phyloP scores from a whole-genome alignment of 306 rosid species.

The Macrotyloma uniflorum region DNA sequence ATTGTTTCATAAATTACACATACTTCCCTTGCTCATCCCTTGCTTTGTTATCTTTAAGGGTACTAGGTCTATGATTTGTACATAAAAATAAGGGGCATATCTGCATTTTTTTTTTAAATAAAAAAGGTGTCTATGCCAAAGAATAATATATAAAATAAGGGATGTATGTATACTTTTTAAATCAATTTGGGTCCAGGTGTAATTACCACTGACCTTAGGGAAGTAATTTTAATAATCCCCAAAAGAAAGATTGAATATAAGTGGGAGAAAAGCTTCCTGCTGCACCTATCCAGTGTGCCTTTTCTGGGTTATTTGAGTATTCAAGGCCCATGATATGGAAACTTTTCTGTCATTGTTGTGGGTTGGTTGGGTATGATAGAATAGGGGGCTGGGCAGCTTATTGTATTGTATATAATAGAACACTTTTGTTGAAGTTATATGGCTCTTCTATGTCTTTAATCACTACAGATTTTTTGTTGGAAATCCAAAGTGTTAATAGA shows the following conservation, averaged over 20 bases:
- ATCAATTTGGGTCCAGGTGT: neutral
- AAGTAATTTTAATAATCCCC: neutral
- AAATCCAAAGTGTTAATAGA: constrained; percentile 24
- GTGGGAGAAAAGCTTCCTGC: constrained; percentile 13
- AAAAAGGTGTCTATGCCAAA: neutral
- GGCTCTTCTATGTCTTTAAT: constrained; percentile 26
- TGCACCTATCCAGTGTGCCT: neutral
- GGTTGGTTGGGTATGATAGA: constrained; percentile 17
- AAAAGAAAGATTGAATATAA: constrained; percentile 8
- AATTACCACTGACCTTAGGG: neutral
- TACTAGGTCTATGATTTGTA: neutral
- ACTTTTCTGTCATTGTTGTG: neutral
- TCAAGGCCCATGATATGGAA: constrained; percentile 5
- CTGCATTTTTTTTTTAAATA: neutral
- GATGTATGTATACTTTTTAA: neutral
- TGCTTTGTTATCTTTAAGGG: neutral
- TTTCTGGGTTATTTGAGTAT: constrained; percentile 29
- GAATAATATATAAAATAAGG: neutral
- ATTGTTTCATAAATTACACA: neutral
- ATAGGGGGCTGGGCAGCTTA: constrained; percentile 8
- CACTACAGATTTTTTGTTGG: constrained; percentile 50
- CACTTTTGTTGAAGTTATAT: constrained; percentile 20
- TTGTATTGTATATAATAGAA: neutral
- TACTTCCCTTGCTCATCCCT: neutral
- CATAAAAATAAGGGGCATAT: neutral